Evolutionary conservation across 176 grass and related monocot species (phyloP).

Genomic region (Olyra latifolia): DNA sequence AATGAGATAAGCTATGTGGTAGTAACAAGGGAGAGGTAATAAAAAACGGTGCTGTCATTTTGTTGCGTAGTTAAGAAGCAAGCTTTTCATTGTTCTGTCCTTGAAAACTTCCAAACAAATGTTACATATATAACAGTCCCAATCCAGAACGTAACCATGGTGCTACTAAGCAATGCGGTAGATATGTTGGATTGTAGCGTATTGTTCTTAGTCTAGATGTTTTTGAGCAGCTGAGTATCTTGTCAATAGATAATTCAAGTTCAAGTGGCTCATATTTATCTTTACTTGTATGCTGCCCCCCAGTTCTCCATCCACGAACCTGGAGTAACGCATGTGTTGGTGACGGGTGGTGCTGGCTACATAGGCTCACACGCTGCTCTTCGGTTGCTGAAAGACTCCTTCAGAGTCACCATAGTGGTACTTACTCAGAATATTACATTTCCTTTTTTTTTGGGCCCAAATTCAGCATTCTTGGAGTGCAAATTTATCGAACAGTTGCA

Average conservation of each 20-base stretch:
- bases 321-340: slow-evolving; percentile 78
- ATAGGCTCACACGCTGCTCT: slow-evolving; percentile 88
- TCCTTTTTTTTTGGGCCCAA: neutral
- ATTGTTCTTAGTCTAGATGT: neutral
- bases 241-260: neutral
- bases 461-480: neutral
- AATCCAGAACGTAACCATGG: neutral
- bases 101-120: neutral
- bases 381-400: slow-evolving; percentile 73
- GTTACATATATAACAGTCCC: neutral
- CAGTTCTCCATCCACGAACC: slow-evolving; percentile 82
- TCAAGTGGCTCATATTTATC: neutral
- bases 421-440: neutral
- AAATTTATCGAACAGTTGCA: neutral
- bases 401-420: slow-evolving; percentile 96
- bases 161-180: neutral
- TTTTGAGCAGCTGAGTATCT: neutral
- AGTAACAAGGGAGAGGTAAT: neutral
- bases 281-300: slow-evolving; percentile 24
- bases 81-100: neutral
- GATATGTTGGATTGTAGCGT: neutral
- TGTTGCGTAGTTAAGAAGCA: neutral
- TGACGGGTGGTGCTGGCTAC: slow-evolving; percentile 84
- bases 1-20: neutral
- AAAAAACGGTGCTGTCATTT: neutral